Conservation (phyloP, 306 rosid species). For the Vachellia collinsii region DNA sequence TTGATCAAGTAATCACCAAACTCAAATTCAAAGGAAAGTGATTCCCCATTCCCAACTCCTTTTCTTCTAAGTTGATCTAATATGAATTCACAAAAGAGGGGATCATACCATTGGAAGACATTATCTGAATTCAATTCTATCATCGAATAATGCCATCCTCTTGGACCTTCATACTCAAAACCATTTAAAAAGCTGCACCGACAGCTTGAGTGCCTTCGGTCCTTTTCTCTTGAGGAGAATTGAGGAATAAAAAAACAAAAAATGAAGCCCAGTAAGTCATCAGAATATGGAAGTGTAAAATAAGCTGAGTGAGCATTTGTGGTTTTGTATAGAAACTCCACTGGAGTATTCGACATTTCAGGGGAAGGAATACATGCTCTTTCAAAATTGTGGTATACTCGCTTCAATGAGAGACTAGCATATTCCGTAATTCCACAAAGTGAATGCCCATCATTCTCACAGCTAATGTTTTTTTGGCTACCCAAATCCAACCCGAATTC, state of each 20-base stretch:
- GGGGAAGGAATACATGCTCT: background rate
- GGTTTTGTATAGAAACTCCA: background rate
- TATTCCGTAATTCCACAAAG: background rate
- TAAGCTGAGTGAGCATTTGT: background rate
- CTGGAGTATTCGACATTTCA: background rate
- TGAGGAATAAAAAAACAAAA: slow-evolving; percentile 12
- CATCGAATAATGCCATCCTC: slow-evolving; percentile 1
- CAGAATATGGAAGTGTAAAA: background rate
- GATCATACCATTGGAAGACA: slow-evolving; percentile 39
- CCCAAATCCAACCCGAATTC: background rate
- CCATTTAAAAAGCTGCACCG: accelerated
- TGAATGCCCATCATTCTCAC: background rate
- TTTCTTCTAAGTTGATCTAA: background rate
- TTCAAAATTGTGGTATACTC: background rate
- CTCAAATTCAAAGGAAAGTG: background rate
- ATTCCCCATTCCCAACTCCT: background rate
- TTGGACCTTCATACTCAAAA: background rate
- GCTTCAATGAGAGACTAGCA: background rate
- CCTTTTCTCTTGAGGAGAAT: background rate
- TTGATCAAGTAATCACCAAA: background rate
- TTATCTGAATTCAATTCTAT: background rate
- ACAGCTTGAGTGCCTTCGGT: background rate
- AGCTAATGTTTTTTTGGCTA: too few species aligned
- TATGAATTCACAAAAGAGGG: slow-evolving; percentile 22
- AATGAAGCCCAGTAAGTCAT: background rate